Evolutionary conservation across 352 stramenopile genomes (phyloP), one percentile per base, ranked within the genome.

Genomic region (Phytophthora sp.): DNA sequence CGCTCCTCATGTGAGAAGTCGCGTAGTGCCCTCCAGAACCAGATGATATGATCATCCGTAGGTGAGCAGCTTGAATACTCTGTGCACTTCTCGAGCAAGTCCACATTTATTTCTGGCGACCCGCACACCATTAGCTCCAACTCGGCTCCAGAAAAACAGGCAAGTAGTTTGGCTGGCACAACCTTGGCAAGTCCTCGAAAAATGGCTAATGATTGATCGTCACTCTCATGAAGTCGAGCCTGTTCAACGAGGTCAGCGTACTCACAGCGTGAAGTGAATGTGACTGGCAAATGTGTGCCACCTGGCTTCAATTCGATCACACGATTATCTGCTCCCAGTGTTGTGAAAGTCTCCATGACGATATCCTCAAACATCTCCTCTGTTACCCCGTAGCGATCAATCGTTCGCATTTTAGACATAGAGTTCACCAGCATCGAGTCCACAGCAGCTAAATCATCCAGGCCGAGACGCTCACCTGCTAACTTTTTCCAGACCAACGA

Each of bases 291-390:
- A 15, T 67, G 72, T 21, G 62, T 55, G n/a, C 91, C 91, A 5
- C 76, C 54, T 1, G 84, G 69, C 38, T 88, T 87, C 21, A 97
- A 73, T 43, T 90, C 74, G 2, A 96, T 72, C 3, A 92, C 60
- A 17, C 78, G 76, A 34, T 94, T 94, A 52, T 98, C 91, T 0
- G 89, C 77, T 31, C 88, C 93, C 3, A 96, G 53, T 3, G 91
- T 95, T 6, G 90, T 97, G 65, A 98, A 98, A 3, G 79, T 95
- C 51, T 97, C 86, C 59, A 95, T 90, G 9, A 97, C 88, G 20
- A 96, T 93, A 62, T 97, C 85, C 62, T 92, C 81, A 48, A 98
- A 97, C 62, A 91, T 89, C 13, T 96, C 84, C 28, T 92, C 76
- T 3, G 82, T 94, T 12, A 96, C 76, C n/a, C 78, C 82, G 15